Evolutionary conservation across 2,329 filamentous ascomycete genomes (phyloP).

Genomic region (Magnaporthiopsis rhizophila): DNA sequence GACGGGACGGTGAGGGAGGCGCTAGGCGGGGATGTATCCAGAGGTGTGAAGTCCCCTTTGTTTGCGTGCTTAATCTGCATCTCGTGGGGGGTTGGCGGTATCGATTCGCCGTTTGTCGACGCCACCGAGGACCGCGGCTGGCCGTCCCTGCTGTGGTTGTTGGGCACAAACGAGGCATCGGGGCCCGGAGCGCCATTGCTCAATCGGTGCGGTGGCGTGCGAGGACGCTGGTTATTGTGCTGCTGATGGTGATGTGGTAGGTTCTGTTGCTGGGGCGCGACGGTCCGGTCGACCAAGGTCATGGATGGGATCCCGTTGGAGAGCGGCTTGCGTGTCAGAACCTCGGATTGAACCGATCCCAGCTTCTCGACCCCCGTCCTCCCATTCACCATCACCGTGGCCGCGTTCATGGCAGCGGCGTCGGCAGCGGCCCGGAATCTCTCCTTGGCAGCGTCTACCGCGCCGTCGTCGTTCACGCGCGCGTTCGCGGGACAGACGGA

Average conservation of each 20-base stretch:
- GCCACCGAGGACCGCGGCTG: constrained; percentile 25
- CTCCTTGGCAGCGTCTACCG: constrained; percentile 22
- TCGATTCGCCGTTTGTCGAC: constrained; percentile 22
- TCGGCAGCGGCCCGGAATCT: constrained; percentile 11
- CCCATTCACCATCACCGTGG: constrained; percentile 56
- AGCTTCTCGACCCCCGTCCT: constrained; percentile 19
- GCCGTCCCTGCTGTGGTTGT: constrained; percentile 22
- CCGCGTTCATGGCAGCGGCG: constrained; percentile 23
- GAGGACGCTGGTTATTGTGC: constrained; percentile 2
- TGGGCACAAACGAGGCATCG: constrained; percentile 13
- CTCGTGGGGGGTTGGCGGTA: constrained; percentile 25
- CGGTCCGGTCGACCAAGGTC: constrained; percentile 21
- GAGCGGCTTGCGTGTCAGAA: constrained; percentile 14
- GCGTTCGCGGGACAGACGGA: constrained; percentile 1
- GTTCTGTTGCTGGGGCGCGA: constrained; percentile 9
- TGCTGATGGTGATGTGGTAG: constrained; percentile 3
- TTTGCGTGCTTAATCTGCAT: constrained; percentile 22
- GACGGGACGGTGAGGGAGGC: constrained; percentile 10
- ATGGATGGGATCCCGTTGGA: constrained; percentile 17
- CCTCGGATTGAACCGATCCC: constrained; percentile 2
- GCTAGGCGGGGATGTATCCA: constrained; percentile 17
- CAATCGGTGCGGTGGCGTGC: constrained; percentile 10
- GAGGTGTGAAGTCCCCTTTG: constrained; percentile 17
- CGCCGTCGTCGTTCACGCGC: constrained; percentile 30
- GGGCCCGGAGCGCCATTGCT: constrained; percentile 12